Base-by-base conservation (phyloP, 1,139 yeast genomes). In the Lodderomyces parapsilosis region DNA sequence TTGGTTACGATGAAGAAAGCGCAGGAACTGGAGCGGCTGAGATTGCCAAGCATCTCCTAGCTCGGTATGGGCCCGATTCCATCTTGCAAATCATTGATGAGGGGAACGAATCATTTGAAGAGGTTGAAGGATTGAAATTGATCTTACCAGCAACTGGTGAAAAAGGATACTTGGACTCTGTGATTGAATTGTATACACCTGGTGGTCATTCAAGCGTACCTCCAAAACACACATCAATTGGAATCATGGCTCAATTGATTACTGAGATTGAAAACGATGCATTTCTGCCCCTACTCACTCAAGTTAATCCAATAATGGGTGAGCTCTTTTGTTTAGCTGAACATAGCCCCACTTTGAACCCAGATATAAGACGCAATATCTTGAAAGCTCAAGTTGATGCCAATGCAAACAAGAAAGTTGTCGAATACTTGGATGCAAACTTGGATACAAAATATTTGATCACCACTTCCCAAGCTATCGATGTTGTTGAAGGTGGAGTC, bases 391-490 rank as follows among this genome's bases (percentile, higher is more conserved):
- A 68, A 41, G 51, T 63, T 31, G 76, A 76, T 53, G 42, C 53
- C 2, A 51, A 55, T 6, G 73, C 85, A 6, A 78, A 76, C 50
- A 40, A 59, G 10, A 59, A 62, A 25, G 70, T 78, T 4, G 48
- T 77, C 33, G 59, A 70, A 2, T 65, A 64, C 49, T 58, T 75
- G 42, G 38, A 47, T 14, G 35, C 50, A 11, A 50, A 57, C 18
- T 41, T 33, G 2, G 47, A 33, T 1, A 51, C 61, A 5, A 75
- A 72, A 46, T 80, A 69, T 53, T 60, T 80, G 23, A 66, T 84
- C 41, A 69, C 74, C 39, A 83, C 90, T 1, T 75, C 87, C 6
- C 88, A 82, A 56, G 87, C 90, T 0, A 70, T 78, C n/a, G 90
- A 85, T 58, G 68, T 82, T 9, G 68, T 85, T 40, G 53, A 63